Percentiles rank a stretch among this genome's conserved stretches.
These are phyloP conservation scores for Colletotrichum acutatum DNA, from an alignment of 2,329 filamentous ascomycete species.

Conservation along the genomic window DNA sequence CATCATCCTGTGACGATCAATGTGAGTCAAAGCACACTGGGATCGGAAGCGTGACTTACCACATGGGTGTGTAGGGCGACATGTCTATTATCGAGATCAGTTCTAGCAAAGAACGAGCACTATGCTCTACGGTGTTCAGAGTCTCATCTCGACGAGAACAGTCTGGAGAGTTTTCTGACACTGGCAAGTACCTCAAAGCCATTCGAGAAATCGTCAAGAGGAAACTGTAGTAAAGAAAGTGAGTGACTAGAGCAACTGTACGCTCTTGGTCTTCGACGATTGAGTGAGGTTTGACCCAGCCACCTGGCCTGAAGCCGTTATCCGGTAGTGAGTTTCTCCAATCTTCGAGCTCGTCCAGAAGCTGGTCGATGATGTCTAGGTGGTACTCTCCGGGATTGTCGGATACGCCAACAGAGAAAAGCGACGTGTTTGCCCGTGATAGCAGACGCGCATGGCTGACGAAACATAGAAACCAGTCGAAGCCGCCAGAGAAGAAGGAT, in stretches of 20 bases:
- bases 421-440: constrained; percentile 45
- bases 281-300: constrained; percentile 21
- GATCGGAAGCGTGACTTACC: constrained; percentile 32
- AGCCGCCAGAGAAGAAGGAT: constrained; percentile 42
- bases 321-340: constrained; percentile 43
- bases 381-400: constrained; percentile 40
- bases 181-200: constrained; percentile 36
- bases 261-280: constrained; percentile 19
- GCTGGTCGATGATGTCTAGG: constrained; percentile 42
- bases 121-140: constrained; percentile 37
- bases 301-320: constrained; percentile 35
- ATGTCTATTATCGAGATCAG: constrained; percentile 43
- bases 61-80: constrained; percentile 42
- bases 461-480: constrained; percentile 48
- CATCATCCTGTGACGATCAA: constrained; percentile 38
- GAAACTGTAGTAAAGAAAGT: constrained; percentile 45
- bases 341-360: constrained; percentile 41
- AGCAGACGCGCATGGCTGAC: constrained; percentile 45
- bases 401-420: constrained; percentile 48
- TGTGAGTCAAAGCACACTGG: too few species aligned
- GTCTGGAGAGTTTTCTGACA: constrained; percentile 24
- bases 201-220: constrained; percentile 42
- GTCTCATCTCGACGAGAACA: constrained; percentile 30
- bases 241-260: constrained; percentile 34
- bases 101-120: constrained; percentile 42